Evolutionary conservation across 2,329 filamentous ascomycete genomes (phyloP).

Genomic region (Teratosphaeriaceae sp.): DNA sequence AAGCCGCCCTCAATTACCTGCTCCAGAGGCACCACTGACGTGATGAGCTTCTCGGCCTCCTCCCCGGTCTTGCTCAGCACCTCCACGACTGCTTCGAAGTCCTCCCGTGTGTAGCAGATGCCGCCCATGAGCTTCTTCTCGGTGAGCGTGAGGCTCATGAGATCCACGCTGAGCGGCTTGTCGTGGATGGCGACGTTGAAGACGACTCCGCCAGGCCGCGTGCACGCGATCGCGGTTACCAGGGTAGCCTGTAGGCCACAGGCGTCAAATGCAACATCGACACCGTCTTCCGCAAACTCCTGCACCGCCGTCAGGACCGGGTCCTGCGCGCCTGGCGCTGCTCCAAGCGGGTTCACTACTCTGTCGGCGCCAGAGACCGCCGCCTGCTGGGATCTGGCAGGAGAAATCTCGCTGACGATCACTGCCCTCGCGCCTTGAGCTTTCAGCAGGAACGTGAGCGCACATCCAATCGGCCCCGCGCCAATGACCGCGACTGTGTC

Average conservation of each 20-base stretch:
- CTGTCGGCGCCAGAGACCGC: slow-evolving; percentile 49
- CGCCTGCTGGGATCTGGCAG: slow-evolving; percentile 45
- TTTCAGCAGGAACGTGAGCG: slow-evolving; percentile 52
- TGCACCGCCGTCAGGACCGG: slow-evolving; percentile 37
- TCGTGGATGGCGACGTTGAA: slow-evolving; percentile 62
- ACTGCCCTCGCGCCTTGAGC: slow-evolving; percentile 48
- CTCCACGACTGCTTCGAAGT: slow-evolving; percentile 52
- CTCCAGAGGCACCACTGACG: slow-evolving; percentile 50
- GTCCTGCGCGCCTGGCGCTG: slow-evolving; percentile 32
- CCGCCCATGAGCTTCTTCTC: slow-evolving; percentile 48
- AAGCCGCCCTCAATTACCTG: slow-evolving; percentile 53
- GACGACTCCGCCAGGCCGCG: slow-evolving; percentile 49
- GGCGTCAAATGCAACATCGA: slow-evolving; percentile 56
- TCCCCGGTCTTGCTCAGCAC: slow-evolving; percentile 29
- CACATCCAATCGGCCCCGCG: slow-evolving; percentile 51
- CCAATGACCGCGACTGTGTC: slow-evolving; percentile 49
- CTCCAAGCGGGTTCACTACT: slow-evolving; percentile 46
- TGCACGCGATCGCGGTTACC: slow-evolving; percentile 41
- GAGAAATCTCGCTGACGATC: slow-evolving; percentile 51
- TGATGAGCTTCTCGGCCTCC: slow-evolving; percentile 54
- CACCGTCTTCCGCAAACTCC: slow-evolving; percentile 40
- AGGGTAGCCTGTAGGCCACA: slow-evolving; percentile 48
- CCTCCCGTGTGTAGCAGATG: slow-evolving; percentile 44
- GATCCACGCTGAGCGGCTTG: slow-evolving; percentile 45
- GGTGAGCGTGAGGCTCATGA: slow-evolving; percentile 47